Conservation (phyloP, 1,284 basidiomycete species). For the Peniophora sp. region DNA sequence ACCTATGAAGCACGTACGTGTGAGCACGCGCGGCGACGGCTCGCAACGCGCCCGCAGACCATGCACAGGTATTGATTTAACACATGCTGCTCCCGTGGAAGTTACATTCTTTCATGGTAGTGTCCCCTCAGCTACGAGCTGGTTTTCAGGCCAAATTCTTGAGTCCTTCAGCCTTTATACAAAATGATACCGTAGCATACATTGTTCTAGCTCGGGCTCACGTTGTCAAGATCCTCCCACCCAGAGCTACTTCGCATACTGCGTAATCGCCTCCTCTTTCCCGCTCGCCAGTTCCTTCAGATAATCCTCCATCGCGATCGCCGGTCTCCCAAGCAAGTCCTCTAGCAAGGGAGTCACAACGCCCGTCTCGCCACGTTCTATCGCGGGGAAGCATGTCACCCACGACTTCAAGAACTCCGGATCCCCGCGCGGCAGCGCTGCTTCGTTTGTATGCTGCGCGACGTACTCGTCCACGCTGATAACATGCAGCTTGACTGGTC, state of each 20-base stretch:
- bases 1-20: too few relatives aligned
- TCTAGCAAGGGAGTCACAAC: slow-evolving; percentile 20
- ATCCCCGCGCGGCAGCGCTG: slow-evolving; percentile 12
- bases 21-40: too few relatives aligned
- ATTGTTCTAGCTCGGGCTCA: too few relatives aligned
- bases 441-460: slow-evolving; percentile 9
- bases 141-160: too few relatives aligned
- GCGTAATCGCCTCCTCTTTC: background rate
- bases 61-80: too few relatives aligned
- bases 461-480: slow-evolving; percentile 21
- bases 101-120: too few relatives aligned
- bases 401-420: slow-evolving; percentile 21
- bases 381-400: slow-evolving; percentile 22
- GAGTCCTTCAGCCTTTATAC: too few relatives aligned
- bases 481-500: slow-evolving; percentile 13
- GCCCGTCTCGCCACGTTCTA: slow-evolving; percentile 19
- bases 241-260: slow-evolving; percentile 4
- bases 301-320: slow-evolving; percentile 19
- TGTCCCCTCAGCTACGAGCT: too few relatives aligned
- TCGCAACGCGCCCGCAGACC: too few relatives aligned
- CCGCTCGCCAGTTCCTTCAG: slow-evolving; percentile 9
- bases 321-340: slow-evolving; percentile 17
- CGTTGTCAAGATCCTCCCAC: too few relatives aligned
- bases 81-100: too few relatives aligned
- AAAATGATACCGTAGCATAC: too few relatives aligned